Percentiles rank a stretch among this genome's conserved stretches.
phyloP scores from a whole-genome alignment of 345 rosid species.

The Angophora floribunda region DNA sequence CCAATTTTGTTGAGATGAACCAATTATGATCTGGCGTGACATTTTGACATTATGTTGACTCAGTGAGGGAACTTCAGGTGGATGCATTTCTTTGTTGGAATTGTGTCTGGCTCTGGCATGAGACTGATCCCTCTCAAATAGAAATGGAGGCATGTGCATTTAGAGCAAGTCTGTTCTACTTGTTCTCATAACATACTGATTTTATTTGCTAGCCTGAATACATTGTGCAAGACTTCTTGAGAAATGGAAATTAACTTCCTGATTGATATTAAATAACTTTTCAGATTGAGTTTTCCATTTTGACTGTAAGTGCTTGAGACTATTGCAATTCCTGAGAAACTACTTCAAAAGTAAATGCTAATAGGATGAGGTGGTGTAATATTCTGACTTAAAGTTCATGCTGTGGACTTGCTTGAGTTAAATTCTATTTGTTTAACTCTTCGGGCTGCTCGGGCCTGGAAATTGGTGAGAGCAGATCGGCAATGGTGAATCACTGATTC shows the following conservation, averaged over 20 bases:
- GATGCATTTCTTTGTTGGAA: not conserved
- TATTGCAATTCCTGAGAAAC: not conserved
- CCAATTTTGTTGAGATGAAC: not conserved
- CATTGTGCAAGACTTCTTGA: not conserved
- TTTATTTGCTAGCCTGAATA: not conserved
- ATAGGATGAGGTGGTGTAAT: not conserved
- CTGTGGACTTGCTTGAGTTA: not conserved
- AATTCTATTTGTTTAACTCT: not conserved
- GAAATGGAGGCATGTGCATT: not conserved
- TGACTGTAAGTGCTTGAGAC: not conserved
- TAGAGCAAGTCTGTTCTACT: not conserved
- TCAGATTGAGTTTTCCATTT: not conserved
- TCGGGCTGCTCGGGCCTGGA: not conserved
- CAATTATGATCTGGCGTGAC: not conserved
- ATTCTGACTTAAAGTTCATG: not conserved
- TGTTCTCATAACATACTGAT: not conserved
- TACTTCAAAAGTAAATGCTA: not conserved
- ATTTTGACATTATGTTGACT: not conserved
- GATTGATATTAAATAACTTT: not conserved
- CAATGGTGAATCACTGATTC: not conserved
- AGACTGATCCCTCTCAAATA: not conserved
- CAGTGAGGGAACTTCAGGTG: not conserved
- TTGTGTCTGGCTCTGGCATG: not conserved
- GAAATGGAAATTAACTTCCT: not conserved
- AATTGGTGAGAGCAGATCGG: not conserved